Base-by-base conservation (phyloP, 768 basidiomycete species). In the Suillus fuscotomentosus region DNA sequence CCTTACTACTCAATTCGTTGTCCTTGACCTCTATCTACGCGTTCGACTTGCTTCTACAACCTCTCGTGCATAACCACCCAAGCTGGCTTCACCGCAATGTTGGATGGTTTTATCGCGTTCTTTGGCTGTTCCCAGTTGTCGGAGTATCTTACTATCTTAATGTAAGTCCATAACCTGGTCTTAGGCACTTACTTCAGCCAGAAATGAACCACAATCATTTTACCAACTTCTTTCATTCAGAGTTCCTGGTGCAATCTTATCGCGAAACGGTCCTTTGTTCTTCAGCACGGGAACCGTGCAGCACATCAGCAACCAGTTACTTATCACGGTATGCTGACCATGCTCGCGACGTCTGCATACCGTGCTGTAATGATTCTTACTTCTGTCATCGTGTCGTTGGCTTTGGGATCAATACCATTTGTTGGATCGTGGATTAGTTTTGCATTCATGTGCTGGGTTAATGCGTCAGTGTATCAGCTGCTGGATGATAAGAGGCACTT, bases 121-220 rank as follows among this genome's bases (percentile, higher is more conserved):
- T 95, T 45, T 95, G 93, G 92, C 76, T 95, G 4, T 76, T 90
- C 22, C 94, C 94, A 0, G 83, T 95, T 60, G 82, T 94, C 9
- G 88, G 88, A 2, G 76, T 78, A 31, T 92, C 93, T 13, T 83
- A 94, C 63, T 94, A 94, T 76, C 81, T 94, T 53, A 95, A 95
- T 68, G 94, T 93, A 69, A 71, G 88, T 79, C 34, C 10, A 59
- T 42, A 13, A 20, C 41, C 24, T 20, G 24, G 7, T 42, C 24
- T 42, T 7, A 20, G 42, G 17, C 41, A 13, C 24, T 13, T 42
- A 27, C 3, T 57, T 57, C 38, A 41, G 22, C n/a, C 27, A 42
- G 6, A 42, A 57, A 57, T 20, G 56, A 57, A 27, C 39, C 39
- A 20, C 17, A 42, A 42, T 42, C 5, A 24, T 41, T 51, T 51